Evolutionary conservation across 345 rosid species (phyloP).

Genomic region (Nasturtium officinale): DNA sequence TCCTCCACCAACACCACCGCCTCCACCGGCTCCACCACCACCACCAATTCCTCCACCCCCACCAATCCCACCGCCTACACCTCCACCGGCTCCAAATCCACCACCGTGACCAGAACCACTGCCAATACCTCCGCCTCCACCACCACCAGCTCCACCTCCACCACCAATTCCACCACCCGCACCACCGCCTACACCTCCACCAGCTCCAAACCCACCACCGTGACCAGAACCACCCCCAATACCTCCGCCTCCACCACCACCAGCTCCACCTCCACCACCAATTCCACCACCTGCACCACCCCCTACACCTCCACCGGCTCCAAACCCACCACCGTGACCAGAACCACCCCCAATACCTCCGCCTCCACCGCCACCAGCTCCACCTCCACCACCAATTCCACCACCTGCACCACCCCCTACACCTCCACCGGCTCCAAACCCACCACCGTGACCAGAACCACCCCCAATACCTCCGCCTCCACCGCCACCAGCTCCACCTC

Average conservation of each 20-base stretch:
- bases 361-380: constrained; percentile 45
- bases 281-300: constrained; percentile 46
- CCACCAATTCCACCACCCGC: constrained; percentile 41
- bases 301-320: constrained; percentile 49
- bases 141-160: constrained; percentile 47
- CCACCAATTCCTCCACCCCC: constrained; percentile 46
- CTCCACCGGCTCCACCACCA: constrained; percentile 47
- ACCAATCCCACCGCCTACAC: constrained; percentile 46
- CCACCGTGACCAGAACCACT: constrained; percentile 54
- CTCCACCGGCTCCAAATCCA: constrained; percentile 51
- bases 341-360: constrained; percentile 49
- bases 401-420: constrained; percentile 51
- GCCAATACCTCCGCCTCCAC: constrained; percentile 54
- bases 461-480: constrained; percentile 54
- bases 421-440: constrained; percentile 51
- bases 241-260: constrained; percentile 54
- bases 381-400: constrained; percentile 43
- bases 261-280: constrained; percentile 52
- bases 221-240: constrained; percentile 48
- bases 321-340: constrained; percentile 49
- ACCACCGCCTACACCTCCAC: constrained; percentile 56
- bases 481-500: constrained; percentile 51
- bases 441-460: constrained; percentile 50
- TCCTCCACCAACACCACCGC: constrained; percentile 32
- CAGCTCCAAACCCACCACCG: constrained; percentile 51